Percentiles rank a stretch among this genome's conserved stretches.
phyloP scores from a whole-genome alignment of 768 basidiomycete species.

The Porphyrellus cyaneotinctus region DNA sequence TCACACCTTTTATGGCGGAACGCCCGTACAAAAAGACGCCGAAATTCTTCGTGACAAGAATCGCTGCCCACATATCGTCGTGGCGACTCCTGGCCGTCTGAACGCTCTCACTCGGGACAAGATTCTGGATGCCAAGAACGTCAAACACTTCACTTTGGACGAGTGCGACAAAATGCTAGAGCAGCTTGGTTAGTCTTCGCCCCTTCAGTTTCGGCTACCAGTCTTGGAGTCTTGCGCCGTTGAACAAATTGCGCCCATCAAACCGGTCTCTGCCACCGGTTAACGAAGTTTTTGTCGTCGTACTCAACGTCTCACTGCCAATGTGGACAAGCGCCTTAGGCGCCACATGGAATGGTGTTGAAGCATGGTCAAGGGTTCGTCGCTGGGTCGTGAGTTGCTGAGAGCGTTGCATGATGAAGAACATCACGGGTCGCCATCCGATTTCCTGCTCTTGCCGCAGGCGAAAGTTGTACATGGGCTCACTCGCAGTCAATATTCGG shows the following conservation, averaged over 20 bases:
- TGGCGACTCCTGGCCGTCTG: constrained; percentile 95
- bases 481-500: constrained; percentile 8
- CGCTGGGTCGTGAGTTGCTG: constrained; percentile 36
- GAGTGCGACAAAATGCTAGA: constrained; percentile 99
- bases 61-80: constrained; percentile 98
- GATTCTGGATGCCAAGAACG: constrained; percentile 88
- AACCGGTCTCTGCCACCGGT: constrained; percentile 32
- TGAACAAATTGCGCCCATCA: constrained; percentile 44
- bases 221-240: constrained; percentile 38
- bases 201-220: constrained; percentile 66
- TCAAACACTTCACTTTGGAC: constrained; percentile 99
- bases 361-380: constrained; percentile 36
- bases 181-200: constrained; percentile 96
- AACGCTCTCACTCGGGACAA: constrained; percentile 96
- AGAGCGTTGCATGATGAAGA: constrained; percentile 33
- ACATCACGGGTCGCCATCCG: constrained; percentile 33
- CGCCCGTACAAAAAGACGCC: constrained; percentile 88
- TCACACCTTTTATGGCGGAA: constrained; percentile 97
- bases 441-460: constrained; percentile 33
- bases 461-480: constrained; percentile 18
- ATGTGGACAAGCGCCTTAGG: constrained; percentile 37
- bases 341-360: constrained; percentile 38
- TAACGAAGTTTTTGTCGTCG: constrained; percentile 36
- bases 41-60: constrained; percentile 92
- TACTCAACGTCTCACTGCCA: constrained; percentile 37